Evolutionary conservation across 306 rosid species (phyloP), one percentile per base, ranked within the genome.

Genomic region (Bauhinia variegata): DNA sequence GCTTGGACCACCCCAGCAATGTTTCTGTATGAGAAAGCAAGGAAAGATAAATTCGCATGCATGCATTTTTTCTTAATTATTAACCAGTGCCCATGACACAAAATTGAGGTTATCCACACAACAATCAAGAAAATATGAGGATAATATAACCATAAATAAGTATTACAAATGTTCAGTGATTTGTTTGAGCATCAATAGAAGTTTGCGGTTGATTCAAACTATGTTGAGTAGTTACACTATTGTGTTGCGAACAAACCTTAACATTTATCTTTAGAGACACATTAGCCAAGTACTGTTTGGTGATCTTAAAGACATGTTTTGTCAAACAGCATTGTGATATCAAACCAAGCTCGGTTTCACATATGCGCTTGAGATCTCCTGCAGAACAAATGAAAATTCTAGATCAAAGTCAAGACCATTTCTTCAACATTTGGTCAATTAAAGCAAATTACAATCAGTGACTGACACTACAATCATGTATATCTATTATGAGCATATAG

Each of bases 251-350:
- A 68, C 55, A 57, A 72, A 91, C 97, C 97, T 91, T 91, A 48
- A 91, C 97, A 81, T 91, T 91, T 77, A 91, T 91, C 89, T 91
- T 91, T 73, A 91, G 77, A 30, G 97, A 86, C 71, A 91, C 97
- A 65, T 91, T 91, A 43, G 97, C 97, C 76, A 91, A 60, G 83
- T 91, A 91, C 76, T 91, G 97, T 58, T 91, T 91, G 70, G 79
- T 91, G 59, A 91, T 86, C 79, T 86, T 91, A 78, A 91, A 91
- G 64, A 91, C 97, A 56, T 91, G 83, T 79, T 91, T 91, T 14
- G 97, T 91, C 76, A 91, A 89, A 79, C 97, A 91, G 75, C 97
- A 91, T 59, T 91, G 97, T 3, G 97, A 81, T 58, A 91, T 91
- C 66, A 91, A 65, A 36, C 97, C 97, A 51, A 91, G 97, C 68